Base-by-base conservation (phyloP, 1,139 yeast species). In the Sugiyamaella neomexicana region DNA sequence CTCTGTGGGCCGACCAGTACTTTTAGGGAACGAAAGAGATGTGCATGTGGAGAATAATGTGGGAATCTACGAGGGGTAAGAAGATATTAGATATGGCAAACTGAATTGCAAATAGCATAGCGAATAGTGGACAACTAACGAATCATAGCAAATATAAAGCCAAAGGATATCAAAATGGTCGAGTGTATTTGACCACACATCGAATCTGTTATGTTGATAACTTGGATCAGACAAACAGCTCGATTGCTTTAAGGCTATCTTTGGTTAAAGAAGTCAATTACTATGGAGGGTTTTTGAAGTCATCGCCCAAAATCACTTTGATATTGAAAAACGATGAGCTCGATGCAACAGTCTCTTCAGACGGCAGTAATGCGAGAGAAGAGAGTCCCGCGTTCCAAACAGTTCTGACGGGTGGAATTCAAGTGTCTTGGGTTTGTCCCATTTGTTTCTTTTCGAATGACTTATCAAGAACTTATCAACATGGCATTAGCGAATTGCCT, bases 361-460 rank as follows among this genome's bases (percentile, higher is more conserved):
- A 32, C 5, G 40, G 13, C 7, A 13, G 16, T 13, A 15, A n/a
- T 36, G 37, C 45, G 39, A 25, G 20, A 23, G 32, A 27, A 9
- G 46, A 32, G n/a, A 32, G 29, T 10, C 37, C 54, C 39, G 23
- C 17, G 7, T 23, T 45, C 13, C 49, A 45, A 25, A 42, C 39
- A 32, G 46, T 47, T 23, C 50, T 56, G 54, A 54, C 47, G 45
- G 42, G 45, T 51, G 51, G 27, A 15, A 38, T 53, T 15, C 58
- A 59, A 34, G 56, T 60, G 12, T 76, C 78, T 29, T 91, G 97
- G 97, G 78, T 80, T 1, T 91, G 98, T 68, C 85, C 87, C 10
- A 90, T 91, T 3, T 91, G 98, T 68, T 84, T 84, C 42, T 86
- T 78, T 62, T 77, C 84, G 25, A 90, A 90, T 65, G 75, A 74